A percentile compares a stretch with the other conserved stretches of the same genome.
These are phyloP conservation scores for Oemleria cerasiformis DNA, from an alignment of 306 rosid species.

Conservation along the genomic window DNA sequence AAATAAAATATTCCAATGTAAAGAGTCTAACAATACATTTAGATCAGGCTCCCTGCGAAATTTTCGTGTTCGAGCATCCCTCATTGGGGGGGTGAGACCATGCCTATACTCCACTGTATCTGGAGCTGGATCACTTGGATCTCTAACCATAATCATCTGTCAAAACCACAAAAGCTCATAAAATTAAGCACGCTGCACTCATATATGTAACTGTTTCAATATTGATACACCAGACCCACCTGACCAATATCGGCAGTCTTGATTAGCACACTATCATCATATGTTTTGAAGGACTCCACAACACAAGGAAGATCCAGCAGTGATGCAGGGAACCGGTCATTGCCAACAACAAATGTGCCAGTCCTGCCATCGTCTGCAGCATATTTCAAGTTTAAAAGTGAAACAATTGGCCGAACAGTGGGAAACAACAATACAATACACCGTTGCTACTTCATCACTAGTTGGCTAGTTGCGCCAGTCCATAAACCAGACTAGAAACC, in stretches of 20 bases:
- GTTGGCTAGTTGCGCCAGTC: background rate
- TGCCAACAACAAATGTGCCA: slow-evolving; percentile 56
- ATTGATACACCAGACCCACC: slow-evolving; percentile 28
- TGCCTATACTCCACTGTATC: slow-evolving; percentile 76
- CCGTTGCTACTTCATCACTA: background rate
- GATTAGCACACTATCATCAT: slow-evolving; percentile 72
- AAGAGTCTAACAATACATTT: slow-evolving; percentile 44
- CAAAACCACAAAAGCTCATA: slow-evolving; percentile 1
- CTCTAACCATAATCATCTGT: slow-evolving; percentile 75
- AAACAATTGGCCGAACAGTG: background rate
- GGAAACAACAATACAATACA: background rate
- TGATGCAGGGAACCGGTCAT: slow-evolving; percentile 73
- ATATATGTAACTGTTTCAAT: background rate
- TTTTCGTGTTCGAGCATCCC: slow-evolving; percentile 92
- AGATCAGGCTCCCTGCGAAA: slow-evolving; percentile 94
- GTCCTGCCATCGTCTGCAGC: slow-evolving; percentile 59
- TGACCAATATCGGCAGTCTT: slow-evolving; percentile 62
- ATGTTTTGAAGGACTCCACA: slow-evolving; percentile 83
- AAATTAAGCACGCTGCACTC: slow-evolving; percentile 12
- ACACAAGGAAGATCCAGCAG: slow-evolving; percentile 78
- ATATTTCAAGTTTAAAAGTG: background rate
- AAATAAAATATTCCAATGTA: background rate
- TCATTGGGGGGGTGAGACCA: slow-evolving; percentile 95
- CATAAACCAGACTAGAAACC: background rate
- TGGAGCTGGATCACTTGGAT: slow-evolving; percentile 51